Conservation (phyloP, 441 rosid species). For the Eutrema salsugineum region DNA sequence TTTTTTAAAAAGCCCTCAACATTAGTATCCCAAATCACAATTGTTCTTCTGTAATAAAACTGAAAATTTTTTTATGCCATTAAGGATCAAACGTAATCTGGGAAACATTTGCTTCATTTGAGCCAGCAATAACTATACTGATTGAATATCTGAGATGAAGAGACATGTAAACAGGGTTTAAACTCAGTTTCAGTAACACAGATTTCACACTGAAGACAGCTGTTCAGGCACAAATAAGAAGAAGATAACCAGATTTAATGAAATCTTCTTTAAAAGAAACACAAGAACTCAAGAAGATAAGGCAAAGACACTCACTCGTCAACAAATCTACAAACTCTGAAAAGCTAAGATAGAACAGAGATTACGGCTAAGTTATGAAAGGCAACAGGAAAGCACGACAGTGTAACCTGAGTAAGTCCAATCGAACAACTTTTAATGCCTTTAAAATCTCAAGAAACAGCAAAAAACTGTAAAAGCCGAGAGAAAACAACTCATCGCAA, state of each 20-base stretch:
- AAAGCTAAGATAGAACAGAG: constrained; percentile 4
- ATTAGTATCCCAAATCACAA: no score
- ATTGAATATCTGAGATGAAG: no score
- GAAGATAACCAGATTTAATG: not conserved
- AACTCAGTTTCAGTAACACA: no score
- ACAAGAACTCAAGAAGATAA: constrained; percentile 10
- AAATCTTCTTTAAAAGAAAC: not conserved
- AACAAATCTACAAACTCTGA: constrained; percentile 9
- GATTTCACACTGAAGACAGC: not conserved
- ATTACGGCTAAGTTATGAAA: not conserved
- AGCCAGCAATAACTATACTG: no score
- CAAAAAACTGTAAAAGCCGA: not conserved
- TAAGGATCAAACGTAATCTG: no score
- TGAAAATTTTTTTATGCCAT: not conserved
- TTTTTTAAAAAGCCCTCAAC: not conserved
- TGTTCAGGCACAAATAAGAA: not conserved
- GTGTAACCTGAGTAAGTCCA: constrained; percentile 8
- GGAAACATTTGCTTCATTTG: no score
- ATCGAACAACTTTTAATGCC: not conserved
- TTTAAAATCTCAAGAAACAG: constrained; percentile 9
- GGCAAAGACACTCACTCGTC: constrained; percentile 4
- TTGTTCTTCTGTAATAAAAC: not conserved
- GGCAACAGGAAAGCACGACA: constrained; percentile 11
- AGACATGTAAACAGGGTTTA: no score
- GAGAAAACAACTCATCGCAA: constrained; percentile 6